Conservation (phyloP, 148 eudicot genomes). For the Vaccinium darrowii region DNA sequence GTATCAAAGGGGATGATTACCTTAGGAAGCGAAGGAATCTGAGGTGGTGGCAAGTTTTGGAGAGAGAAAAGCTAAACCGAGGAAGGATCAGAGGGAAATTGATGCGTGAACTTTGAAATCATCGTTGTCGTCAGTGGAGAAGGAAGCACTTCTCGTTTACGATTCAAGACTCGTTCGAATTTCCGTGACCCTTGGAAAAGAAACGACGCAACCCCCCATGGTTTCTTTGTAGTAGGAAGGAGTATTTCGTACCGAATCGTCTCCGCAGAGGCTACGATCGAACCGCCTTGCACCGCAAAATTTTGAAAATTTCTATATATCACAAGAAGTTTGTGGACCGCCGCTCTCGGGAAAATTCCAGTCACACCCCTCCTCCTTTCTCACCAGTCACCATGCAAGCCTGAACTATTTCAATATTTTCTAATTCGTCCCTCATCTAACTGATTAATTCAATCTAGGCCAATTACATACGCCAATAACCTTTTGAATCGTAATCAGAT, state of each 20-base stretch:
- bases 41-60: background rate
- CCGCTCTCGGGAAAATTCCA: background rate
- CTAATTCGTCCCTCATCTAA: too few species aligned
- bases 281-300: background rate
- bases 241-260: background rate
- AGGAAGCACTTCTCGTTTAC: slow-evolving; percentile 10
- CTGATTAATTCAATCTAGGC: too few species aligned
- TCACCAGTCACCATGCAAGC: too few species aligned
- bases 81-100: slow-evolving; percentile 4
- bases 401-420: too few species aligned
- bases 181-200: slow-evolving; percentile 36
- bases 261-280: background rate
- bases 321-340: background rate
- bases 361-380: too few species aligned
- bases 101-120: background rate
- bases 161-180: background rate
- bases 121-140: background rate
- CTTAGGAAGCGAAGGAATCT: background rate
- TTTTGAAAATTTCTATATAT: background rate
- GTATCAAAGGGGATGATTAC: slow-evolving; percentile 1
- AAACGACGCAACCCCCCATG: background rate
- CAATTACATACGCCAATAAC: too few species aligned
- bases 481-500: too few species aligned
- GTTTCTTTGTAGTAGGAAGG: background rate
- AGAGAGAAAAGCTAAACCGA: background rate